Evolutionary conservation across 371 early-diverging fungal genomes (phyloP).

Genomic region (Mucor indicus): DNA sequence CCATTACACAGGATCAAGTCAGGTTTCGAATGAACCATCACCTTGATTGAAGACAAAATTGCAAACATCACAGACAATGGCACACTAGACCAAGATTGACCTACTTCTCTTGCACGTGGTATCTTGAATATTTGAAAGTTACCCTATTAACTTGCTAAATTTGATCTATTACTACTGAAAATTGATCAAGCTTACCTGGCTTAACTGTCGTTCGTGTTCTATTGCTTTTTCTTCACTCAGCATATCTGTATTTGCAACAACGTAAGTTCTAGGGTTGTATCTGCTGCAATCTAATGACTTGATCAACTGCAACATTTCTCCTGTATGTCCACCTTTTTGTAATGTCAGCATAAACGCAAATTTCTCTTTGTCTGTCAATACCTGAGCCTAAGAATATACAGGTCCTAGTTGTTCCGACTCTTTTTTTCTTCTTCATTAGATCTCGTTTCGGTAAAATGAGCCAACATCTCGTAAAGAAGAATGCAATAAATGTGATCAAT

Average conservation of each 20-base stretch:
- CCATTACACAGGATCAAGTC: constrained; percentile 88
- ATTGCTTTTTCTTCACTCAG: constrained; percentile 56
- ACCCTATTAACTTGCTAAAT: not conserved
- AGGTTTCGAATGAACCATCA: constrained; percentile 43
- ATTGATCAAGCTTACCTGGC: constrained; percentile 1
- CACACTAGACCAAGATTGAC: constrained; percentile 66
- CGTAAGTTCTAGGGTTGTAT: constrained; percentile 62
- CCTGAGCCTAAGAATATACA: constrained; percentile 51
- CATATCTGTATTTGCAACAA: constrained; percentile 58
- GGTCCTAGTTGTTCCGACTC: constrained; percentile 8
- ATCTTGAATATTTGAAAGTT: constrained; percentile 48
- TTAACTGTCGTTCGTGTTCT: constrained; percentile 36
- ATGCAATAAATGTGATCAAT: not conserved
- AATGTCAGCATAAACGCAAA: not conserved
- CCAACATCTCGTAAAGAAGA: constrained; percentile 5
- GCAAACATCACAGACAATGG: constrained; percentile 52
- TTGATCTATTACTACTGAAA: not conserved
- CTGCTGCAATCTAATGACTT: constrained; percentile 36
- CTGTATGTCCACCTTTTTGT: constrained; percentile 69
- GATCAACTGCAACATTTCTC: constrained; percentile 76
- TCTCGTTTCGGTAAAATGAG: constrained; percentile 3
- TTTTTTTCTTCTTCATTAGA: not conserved
- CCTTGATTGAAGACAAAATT: constrained; percentile 28
- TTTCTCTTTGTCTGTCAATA: constrained; percentile 8
- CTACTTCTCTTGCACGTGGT: constrained; percentile 69